Evolutionary conservation across 805 yeast genomes (phyloP), one percentile per base, ranked within the genome.

Genomic region (Torulaspora gathmanii): DNA sequence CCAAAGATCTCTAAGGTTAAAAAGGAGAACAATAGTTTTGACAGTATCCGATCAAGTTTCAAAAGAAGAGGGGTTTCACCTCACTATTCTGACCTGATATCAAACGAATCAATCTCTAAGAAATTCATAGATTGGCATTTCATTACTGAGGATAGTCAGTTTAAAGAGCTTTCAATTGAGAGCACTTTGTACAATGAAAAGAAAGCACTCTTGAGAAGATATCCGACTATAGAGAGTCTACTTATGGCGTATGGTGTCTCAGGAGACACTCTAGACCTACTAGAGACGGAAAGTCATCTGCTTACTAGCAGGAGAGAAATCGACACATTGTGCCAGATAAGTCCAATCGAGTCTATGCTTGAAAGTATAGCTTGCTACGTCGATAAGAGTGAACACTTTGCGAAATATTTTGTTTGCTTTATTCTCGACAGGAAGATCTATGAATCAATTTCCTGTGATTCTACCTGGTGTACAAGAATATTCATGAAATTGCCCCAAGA

Each of bases 111-210:
- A 3, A 46, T 55, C 11, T 53, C 62, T 10, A 46, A 46, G 12
- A 53, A 51, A 35, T 58, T 46, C 47, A 42, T 47, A 27, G 66
- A 62, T 43, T 62, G 65, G 65, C 54, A 53, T 47, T 59, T 60
- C 35, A 50, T 62, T 20, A 49, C 45, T 4, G 40, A 46, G 11
- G 40, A 56, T 28, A 28, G 48, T 12, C 31, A 39, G 19, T 49
- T 40, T n/a, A 43, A 43, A n/a, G 52, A 48, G 13, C 38, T 29
- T 4, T 16, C 40, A 13, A 34, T 40, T 9, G 30, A 33, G 5
- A 22, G 22, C 10, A 28, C 42, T 15, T 33, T 43, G 7, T 27
- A 25, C 3, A 35, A 22, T 11, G 28, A 22, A 7, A 33, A 15
- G n/a, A 25, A 31, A 7, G 31, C 22, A 9, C 17, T 40, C n/a